Evolutionary conservation across 495 filamentous ascomycete genomes (phyloP), one percentile per base, ranked within the genome.

Genomic region (Antarctomyces pellizariae): DNA sequence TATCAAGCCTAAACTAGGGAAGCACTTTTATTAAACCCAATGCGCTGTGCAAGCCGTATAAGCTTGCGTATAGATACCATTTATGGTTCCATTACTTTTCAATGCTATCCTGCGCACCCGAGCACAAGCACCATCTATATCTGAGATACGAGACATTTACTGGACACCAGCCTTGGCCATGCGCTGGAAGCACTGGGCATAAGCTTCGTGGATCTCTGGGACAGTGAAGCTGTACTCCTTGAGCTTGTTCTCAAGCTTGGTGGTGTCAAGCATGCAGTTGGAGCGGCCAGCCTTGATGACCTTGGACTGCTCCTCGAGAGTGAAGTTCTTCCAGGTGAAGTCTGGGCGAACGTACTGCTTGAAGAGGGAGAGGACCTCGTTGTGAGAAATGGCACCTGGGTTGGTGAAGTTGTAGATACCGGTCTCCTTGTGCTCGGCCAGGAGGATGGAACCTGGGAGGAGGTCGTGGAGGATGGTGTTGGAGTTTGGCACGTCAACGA

Each of bases 361-460:
- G 51, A 69, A 71, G 13, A 73, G 47, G 4, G 49, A 32, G 18
- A 71, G 48, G 15, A 71, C 65, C 46, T 71, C 67, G 43, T 73
- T 72, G 45, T 72, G 67, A 16, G 60, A 65, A 36, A 71, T 71
- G 28, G 63, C 62, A 13, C 67, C 67, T 7, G 67, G 67, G 45
- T 72, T 72, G 24, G 67, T 72, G 48, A 70, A 62, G 49, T 72
- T 71, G 46, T 67, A 67, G 38, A 71, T 49, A n/a, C 67, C 67
- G 18, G 51, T 54, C 24, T 70, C 67, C 13, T 48, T 50, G 42
- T 67, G 53, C 41, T 69, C 62, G 15, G 67, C 62, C 28, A 72
- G 42, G 26, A 67, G 42, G 33, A 70, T 50, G 8, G 63, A 57
- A 16, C 58, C 59, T 22, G 67, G 67, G 25, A 72, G 48, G 21